Conservation (phyloP, 345 rosid species). For the Raphanus sativus region DNA sequence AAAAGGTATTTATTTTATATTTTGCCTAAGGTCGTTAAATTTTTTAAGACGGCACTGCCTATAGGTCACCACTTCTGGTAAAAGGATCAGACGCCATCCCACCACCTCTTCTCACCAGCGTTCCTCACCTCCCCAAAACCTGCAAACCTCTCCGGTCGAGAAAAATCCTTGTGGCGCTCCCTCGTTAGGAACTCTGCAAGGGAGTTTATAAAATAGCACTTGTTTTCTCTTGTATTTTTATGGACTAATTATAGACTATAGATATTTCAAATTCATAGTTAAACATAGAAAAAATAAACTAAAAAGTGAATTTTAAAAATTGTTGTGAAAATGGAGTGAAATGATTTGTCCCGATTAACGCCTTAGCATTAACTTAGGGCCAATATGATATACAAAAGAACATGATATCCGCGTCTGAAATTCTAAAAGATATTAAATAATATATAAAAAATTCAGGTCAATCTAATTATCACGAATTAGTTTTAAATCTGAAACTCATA, state of each 20-base stretch:
- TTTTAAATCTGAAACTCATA: no score
- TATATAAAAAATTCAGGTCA: no score
- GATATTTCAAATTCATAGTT: neutral
- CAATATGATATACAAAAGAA: no score
- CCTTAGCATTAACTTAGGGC: no score
- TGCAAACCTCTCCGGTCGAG: neutral
- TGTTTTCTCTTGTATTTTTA: neutral
- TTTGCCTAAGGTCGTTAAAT: no score
- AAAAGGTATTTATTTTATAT: no score
- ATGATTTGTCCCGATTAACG: no score
- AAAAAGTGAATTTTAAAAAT: neutral
- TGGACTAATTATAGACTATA: neutral
- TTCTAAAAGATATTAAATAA: no score
- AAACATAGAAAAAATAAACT: neutral
- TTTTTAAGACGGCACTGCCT: no score
- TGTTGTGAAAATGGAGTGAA: neutral
- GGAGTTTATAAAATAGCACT: neutral
- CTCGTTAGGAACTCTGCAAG: neutral
- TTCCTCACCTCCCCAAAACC: neutral
- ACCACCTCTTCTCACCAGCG: neutral
- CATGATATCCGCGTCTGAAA: no score
- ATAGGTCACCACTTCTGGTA: neutral
- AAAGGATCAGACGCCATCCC: neutral
- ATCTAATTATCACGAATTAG: no score
- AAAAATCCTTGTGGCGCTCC: neutral